Evolutionary conservation across 2,329 filamentous ascomycete species (phyloP).

Genomic region (Botrytis fragariae): DNA sequence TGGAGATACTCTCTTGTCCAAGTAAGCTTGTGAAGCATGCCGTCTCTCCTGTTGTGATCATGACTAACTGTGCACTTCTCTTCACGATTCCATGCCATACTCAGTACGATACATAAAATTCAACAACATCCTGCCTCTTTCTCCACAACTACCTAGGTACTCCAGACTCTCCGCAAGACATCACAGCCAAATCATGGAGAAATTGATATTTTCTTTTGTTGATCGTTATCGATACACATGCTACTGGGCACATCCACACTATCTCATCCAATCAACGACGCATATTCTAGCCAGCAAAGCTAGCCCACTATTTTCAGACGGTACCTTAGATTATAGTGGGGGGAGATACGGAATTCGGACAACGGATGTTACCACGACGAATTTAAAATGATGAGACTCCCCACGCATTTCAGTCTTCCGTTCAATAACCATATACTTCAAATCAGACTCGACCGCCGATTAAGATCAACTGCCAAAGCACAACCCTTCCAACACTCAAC

Average conservation of each 20-base stretch:
- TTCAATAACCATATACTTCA: background rate
- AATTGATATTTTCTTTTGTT: background rate
- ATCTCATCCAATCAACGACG: background rate
- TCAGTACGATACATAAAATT: background rate
- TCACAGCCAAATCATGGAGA: background rate
- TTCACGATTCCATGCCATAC: background rate
- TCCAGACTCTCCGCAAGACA: slow-evolving; percentile 7
- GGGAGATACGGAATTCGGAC: background rate
- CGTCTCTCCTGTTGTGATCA: background rate
- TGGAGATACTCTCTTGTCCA: background rate
- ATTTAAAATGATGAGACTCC: background rate
- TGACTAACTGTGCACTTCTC: background rate
- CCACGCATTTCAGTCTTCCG: background rate
- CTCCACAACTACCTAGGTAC: background rate
- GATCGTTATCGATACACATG: background rate
- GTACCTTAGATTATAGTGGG: slow-evolving; percentile 3
- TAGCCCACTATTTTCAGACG: background rate
- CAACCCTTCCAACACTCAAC: slow-evolving; percentile 1
- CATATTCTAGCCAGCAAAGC: background rate
- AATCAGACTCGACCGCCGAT: background rate
- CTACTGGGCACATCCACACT: background rate
- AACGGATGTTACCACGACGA: background rate
- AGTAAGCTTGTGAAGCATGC: no score
- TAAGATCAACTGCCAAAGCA: background rate
- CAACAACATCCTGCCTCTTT: background rate